phyloP scores from a whole-genome alignment of 768 basidiomycete species.

The Suillus sp. region DNA sequence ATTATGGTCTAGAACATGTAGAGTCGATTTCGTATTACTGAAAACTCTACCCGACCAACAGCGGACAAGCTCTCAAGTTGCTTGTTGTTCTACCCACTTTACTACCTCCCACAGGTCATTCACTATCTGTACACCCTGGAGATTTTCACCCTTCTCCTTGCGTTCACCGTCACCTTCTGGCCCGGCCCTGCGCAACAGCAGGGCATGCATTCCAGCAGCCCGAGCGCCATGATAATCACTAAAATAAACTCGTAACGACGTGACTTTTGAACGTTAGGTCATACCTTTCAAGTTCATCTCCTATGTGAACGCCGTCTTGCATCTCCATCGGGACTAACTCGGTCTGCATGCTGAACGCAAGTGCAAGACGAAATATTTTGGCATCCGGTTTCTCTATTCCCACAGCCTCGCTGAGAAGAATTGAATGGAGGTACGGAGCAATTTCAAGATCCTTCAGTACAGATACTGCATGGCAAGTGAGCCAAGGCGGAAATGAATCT shows the following conservation, averaged over 20 bases:
- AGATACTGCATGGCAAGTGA: slow-evolving; percentile 35
- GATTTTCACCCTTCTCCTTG: slow-evolving; percentile 45
- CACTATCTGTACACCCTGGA: slow-evolving; percentile 43
- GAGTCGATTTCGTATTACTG: not conserved
- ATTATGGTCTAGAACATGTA: not conserved
- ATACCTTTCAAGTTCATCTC: slow-evolving; percentile 71
- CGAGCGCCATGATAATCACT: slow-evolving; percentile 72
- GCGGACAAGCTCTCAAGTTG: not conserved
- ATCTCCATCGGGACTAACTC: not conserved
- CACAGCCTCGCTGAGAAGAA: slow-evolving; percentile 72
- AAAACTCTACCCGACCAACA: not conserved
- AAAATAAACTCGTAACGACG: slow-evolving; percentile 12
- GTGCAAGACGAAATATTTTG: slow-evolving; percentile 57
- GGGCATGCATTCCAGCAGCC: slow-evolving; percentile 53
- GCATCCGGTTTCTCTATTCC: slow-evolving; percentile 67
- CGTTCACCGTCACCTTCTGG: slow-evolving; percentile 48
- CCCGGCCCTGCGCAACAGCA: slow-evolving; percentile 57
- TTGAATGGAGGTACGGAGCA: slow-evolving; percentile 46
- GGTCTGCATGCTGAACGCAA: slow-evolving; percentile 32
- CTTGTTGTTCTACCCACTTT: slow-evolving; percentile 35
- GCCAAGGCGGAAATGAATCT: slow-evolving; percentile 8
- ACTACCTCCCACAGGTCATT: slow-evolving; percentile 38
- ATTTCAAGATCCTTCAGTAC: slow-evolving; percentile 65
- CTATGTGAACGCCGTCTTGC: slow-evolving; percentile 64
- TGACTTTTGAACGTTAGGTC: slow-evolving; percentile 19